These are phyloP conservation scores for Cylindrodendrum hubeiense DNA, from an alignment of 2,329 filamentous ascomycete species.

Conservation along the genomic window DNA sequence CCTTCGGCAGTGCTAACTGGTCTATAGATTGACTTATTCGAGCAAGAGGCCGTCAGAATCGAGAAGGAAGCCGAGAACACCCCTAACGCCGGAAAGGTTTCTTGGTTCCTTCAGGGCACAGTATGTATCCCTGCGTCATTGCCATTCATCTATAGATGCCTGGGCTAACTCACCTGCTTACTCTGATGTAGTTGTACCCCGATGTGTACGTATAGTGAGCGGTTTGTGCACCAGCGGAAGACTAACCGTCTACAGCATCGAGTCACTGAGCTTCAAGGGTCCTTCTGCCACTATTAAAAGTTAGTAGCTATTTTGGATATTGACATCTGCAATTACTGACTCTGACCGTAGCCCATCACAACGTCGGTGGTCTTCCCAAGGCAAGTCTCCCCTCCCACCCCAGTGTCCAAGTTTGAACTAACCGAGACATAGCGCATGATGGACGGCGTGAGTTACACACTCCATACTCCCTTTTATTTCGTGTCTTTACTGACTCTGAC, in stretches of 20 bases:
- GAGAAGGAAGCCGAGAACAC: slow-evolving; percentile 78
- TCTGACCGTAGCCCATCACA: slow-evolving; percentile 10
- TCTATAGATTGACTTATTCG: slow-evolving; percentile 73
- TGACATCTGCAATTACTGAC: neutral
- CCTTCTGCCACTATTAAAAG: slow-evolving; percentile 63
- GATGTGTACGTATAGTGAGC: neutral
- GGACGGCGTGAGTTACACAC: neutral
- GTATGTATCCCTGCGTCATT: neutral
- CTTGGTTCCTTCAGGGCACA: slow-evolving; percentile 85
- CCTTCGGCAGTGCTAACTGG: slow-evolving; percentile 9
- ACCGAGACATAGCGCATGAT: slow-evolving; percentile 6
- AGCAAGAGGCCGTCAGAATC: slow-evolving; percentile 78
- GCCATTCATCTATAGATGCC: neutral
- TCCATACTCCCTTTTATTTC: neutral
- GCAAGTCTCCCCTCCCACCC: neutral
- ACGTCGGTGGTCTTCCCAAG: slow-evolving; percentile 34
- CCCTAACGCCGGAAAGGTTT: slow-evolving; percentile 77
- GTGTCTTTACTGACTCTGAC: neutral
- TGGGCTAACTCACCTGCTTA: slow-evolving; percentile 69
- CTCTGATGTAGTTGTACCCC: slow-evolving; percentile 56
- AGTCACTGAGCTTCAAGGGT: slow-evolving; percentile 61
- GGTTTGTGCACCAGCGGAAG: neutral
- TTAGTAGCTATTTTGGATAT: slow-evolving; percentile 26
- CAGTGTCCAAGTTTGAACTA: neutral
- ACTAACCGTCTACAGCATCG: slow-evolving; percentile 49